Evolutionary conservation across 495 filamentous ascomycete species (phyloP), one percentile per base, ranked within the genome.

Genomic region (Talaromyces adpressus): DNA sequence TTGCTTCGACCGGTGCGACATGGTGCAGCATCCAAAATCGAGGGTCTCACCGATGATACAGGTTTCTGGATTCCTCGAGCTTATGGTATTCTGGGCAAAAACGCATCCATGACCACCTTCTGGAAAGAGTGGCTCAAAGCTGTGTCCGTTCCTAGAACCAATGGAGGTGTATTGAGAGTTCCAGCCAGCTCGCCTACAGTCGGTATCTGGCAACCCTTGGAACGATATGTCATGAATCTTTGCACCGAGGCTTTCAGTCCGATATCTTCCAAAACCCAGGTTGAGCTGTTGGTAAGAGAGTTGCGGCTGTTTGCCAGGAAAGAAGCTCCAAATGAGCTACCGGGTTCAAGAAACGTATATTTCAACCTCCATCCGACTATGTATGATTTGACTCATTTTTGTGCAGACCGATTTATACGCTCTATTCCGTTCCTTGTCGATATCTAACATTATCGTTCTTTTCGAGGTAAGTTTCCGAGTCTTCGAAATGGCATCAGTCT

Each of bases 61-160:
- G 94, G 94, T 6, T 88, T 98, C 62, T 98, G 94, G 94, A 93
- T 93, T 53, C 94, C 94, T 61, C 85, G 94, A 63, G 91, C 93
- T 6, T 98, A 93, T 71, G 94, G 94, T 59, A 89, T 98, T 61
- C 83, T 98, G 63, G 94, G 94, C 36, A 85, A 92, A 61, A 93
- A 98, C 71, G 79, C 79, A 29, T 88, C 84, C 61, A 83, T 94
- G 79, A 91, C 92, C 57, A 88, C 85, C 60, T 98, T 98, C 77
- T 98, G 94, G 94, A 98, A 98, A 73, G 94, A 98, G 71, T 98
- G 94, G 94, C 81, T 98, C 47, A 87, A 90, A 73, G 94, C 93
- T 8, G 82, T 98, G 20, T 82, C 92, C 29, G 92, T 97, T 47
- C 94, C 94, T 16, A 97, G 97, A 94, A 92, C 87, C 16, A 90